These are phyloP conservation scores for Artemisia annua DNA, from an alignment of 129 eudicot species.

Conservation along the genomic window DNA sequence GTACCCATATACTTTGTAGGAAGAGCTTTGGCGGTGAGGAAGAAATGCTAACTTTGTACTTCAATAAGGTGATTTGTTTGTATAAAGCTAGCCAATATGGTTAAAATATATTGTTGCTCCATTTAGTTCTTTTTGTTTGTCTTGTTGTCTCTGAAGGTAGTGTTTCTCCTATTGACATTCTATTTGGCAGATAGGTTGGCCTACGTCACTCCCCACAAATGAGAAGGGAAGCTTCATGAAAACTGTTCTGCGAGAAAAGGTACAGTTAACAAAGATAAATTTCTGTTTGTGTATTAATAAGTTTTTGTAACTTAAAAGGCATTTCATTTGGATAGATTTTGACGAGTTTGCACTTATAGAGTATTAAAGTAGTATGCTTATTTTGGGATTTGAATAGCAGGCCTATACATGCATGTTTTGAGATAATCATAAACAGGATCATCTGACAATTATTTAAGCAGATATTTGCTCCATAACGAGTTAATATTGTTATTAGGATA, in stretches of 20 bases:
- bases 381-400: conserved; percentile 7
- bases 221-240: conserved; percentile 78
- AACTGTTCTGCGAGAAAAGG: conserved; percentile 83
- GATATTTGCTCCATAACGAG: conserved; percentile 1
- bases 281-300: background rate
- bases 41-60: conserved; percentile 79
- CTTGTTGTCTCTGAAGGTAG: background rate
- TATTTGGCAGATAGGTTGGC: conserved; percentile 90
- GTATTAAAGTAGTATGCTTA: background rate
- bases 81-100: conserved; percentile 2
- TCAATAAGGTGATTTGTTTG: conserved; percentile 68
- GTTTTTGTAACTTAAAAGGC: background rate
- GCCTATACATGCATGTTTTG: conserved; percentile 2
- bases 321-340: conserved; percentile 10
- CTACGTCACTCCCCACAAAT: conserved; percentile 89
- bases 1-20: conserved; percentile 43
- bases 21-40: conserved; percentile 90
- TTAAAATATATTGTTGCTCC: conserved; percentile 6
- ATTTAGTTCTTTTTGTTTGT: conserved; percentile 6
- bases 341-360: conserved; percentile 1
- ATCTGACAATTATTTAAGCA: conserved; percentile 3
- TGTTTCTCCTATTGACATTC: conserved; percentile 19
- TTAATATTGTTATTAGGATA: background rate
- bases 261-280: conserved; percentile 22
- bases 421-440: conserved; percentile 6